A percentile compares a stretch with the other conserved stretches of the same genome.
Evolutionary conservation across 768 basidiomycete species (phyloP).

Genomic region (Ramaria sp.): DNA sequence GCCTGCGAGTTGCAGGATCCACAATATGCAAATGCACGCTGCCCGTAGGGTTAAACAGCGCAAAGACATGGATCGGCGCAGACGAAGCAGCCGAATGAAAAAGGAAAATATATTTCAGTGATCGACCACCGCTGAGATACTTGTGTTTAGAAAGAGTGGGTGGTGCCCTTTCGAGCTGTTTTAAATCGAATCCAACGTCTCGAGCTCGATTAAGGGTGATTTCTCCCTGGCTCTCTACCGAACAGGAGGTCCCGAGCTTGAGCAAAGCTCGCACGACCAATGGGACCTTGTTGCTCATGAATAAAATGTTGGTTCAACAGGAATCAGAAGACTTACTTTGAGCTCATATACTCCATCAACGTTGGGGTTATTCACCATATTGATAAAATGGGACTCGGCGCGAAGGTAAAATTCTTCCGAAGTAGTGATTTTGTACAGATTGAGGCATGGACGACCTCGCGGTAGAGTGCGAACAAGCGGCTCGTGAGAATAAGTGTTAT

Average conservation of each 20-base stretch:
- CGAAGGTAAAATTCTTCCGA: conserved; percentile 76
- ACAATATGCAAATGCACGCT: conserved; percentile 75
- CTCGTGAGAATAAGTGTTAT: conserved; percentile 43
- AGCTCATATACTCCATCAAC: conserved; percentile 92
- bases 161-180: conserved; percentile 59
- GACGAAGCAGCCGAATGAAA: conserved; percentile 75
- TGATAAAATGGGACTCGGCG: conserved; percentile 84
- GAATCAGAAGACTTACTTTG: no score
- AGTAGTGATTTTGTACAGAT: conserved; percentile 77
- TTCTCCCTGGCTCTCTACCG: conserved; percentile 42
- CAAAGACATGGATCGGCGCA: conserved; percentile 75
- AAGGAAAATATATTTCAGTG: conserved; percentile 72
- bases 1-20: conserved; percentile 80
- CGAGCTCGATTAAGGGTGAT: conserved; percentile 77
- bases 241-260: conserved; percentile 76
- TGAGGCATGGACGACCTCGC: conserved; percentile 58
- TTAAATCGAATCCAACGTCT: conserved; percentile 70
- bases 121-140: conserved; percentile 66
- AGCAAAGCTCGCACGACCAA: conserved; percentile 72
- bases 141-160: conserved; percentile 40
- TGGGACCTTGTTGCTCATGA: conserved; percentile 46
- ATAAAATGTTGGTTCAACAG: background rate
- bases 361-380: conserved; percentile 86
- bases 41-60: conserved; percentile 69
- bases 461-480: conserved; percentile 73